Evolutionary conservation across 441 rosid species (phyloP).

Genomic region (Bruguiera hainesii): DNA sequence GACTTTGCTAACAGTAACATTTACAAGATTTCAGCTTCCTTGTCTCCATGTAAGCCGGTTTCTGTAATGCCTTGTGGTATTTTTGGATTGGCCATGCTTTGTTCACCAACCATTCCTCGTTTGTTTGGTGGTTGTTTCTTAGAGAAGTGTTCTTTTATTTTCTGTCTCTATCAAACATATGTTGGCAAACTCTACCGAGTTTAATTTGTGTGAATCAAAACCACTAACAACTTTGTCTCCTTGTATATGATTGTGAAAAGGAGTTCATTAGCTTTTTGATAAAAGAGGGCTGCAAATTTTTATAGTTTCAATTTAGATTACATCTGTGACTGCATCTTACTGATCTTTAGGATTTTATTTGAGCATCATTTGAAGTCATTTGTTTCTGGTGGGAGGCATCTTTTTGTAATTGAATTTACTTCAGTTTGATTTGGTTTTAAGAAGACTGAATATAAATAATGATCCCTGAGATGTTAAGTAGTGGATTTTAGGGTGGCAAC

Average conservation of each 20-base stretch:
- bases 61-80: slow-evolving; percentile 1
- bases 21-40: slow-evolving; percentile 76
- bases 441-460: slow-evolving; percentile 13
- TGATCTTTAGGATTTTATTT: neutral
- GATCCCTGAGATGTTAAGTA: neutral
- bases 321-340: no score
- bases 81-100: slow-evolving; percentile 18
- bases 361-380: neutral
- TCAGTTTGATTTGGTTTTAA: slow-evolving; percentile 1
- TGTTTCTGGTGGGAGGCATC: slow-evolving; percentile 2
- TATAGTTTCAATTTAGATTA: no score
- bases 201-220: neutral
- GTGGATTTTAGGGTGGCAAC: neutral
- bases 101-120: neutral
- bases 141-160: neutral
- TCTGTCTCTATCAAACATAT: slow-evolving; percentile 1
- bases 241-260: neutral
- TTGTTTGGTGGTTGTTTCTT: neutral
- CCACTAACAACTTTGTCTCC: neutral
- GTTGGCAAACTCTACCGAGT: neutral
- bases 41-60: slow-evolving; percentile 71
- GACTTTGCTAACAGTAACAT: slow-evolving; percentile 87
- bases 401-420: slow-evolving; percentile 6
- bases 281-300: no score
- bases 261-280: neutral